Conservation (phyloP, 2,329 filamentous ascomycete genomes). For the Tolypocladium endophyticum region DNA sequence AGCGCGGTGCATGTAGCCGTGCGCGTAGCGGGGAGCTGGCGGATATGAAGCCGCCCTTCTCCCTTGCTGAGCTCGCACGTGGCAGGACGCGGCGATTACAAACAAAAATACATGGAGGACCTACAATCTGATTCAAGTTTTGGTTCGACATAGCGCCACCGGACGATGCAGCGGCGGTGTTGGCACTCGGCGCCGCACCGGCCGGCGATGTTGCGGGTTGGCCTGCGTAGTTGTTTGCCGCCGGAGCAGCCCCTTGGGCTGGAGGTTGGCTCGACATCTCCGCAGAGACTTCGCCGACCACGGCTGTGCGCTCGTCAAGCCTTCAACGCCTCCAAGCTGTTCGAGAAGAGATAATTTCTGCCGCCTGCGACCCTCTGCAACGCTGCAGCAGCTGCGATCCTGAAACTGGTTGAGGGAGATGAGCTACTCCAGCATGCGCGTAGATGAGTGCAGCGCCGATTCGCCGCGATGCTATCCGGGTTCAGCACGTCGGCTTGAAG, state of each 20-base stretch:
- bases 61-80: not conserved
- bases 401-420: not conserved
- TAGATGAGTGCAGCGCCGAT: not conserved
- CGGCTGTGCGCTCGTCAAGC: not conserved
- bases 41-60: not conserved
- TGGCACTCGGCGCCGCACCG: constrained; percentile 16
- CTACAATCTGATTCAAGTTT: constrained; percentile 92
- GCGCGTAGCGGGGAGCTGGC: not conserved
- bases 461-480: not conserved
- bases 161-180: constrained; percentile 17
- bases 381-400: not conserved
- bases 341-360: not conserved
- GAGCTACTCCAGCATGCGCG: not conserved
- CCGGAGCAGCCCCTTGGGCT: constrained; percentile 16
- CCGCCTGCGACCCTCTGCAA: not conserved
- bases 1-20: not conserved
- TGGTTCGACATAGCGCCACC: constrained; percentile 59
- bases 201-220: constrained; percentile 23
- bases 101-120: constrained; percentile 25
- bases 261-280: constrained; percentile 24
- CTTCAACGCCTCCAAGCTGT: not conserved
- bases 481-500: not conserved
- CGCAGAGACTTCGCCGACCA: not conserved
- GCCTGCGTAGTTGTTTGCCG: constrained; percentile 18
- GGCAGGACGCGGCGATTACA: not conserved